Base-by-base conservation (phyloP, 192 early-diverging fungal genomes). In the Mortierella hygrophila region DNA sequence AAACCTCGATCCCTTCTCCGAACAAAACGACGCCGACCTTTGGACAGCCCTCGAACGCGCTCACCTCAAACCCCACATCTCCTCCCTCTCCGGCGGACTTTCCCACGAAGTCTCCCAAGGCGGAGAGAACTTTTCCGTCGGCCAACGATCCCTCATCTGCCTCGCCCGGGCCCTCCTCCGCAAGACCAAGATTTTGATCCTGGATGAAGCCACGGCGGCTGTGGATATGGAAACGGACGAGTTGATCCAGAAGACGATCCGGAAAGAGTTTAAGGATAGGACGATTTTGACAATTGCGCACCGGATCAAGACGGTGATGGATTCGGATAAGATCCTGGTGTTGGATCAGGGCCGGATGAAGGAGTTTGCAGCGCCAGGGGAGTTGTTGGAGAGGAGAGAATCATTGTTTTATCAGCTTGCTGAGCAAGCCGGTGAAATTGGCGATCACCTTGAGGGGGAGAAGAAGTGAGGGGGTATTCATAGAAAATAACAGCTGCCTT, bases 241-340 rank as follows among this genome's bases (percentile, higher is more conserved):
- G 37, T 85, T 90, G 29, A 98, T 99, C 82, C 98, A 99, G 91
- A 86, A 89, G 35, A 96, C 97, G 0, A 97, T 99, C 71, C 91
- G 94, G 41, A 89, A 90, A 10, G 90, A 93, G 73, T 96, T 97
- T 88, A 88, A 87, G n/a, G 89, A 94, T 60, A 90, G 92, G n/a
- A 99, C 98, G 1, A 88, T 98, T 57, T 78, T 99, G 42, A 95
- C 94, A 79, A 96, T 99, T 82, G 98, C 98, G 1, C 98, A 99
- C 78, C 93, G 97, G 11, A 75, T 97, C 69, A 91, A 93, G 75
- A 97, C 97, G 0, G 92, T 98, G 11, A 95, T 95, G 73, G 95
- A 94, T 74, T 97, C 96, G 68, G 97, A 98, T 89, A 89, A 92
- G 37, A 94, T 98, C 11, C 68, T 97, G n/a, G 96, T 97, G 3